These are phyloP conservation scores for Saccharum officinarum DNA, from an alignment of 176 grass and related monocot genomes.

Conservation along the genomic window DNA sequence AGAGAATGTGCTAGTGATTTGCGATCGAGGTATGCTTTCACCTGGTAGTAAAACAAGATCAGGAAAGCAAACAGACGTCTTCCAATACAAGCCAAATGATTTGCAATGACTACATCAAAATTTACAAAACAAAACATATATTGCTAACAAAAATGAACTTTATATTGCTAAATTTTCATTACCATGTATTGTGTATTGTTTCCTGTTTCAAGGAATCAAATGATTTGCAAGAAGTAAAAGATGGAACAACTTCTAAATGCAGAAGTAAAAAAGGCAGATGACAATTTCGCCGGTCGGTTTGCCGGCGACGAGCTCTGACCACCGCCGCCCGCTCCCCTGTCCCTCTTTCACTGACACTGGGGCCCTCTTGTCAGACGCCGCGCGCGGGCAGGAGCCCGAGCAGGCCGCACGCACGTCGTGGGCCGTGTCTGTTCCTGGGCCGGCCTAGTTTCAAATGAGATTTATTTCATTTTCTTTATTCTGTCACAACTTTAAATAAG, in stretches of 20 bases:
- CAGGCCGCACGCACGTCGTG: too few species aligned
- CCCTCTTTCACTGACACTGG: too few species aligned
- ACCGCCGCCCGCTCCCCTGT: too few species aligned
- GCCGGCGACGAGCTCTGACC: too few species aligned
- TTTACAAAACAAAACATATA: not conserved
- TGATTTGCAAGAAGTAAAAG: not conserved
- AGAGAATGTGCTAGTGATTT: conserved; percentile 90
- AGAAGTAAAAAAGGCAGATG: not conserved
- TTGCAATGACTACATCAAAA: not conserved
- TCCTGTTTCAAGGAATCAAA: not conserved
- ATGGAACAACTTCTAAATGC: not conserved
- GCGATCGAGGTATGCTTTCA: conserved; percentile 85
- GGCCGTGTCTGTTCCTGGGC: too few species aligned
- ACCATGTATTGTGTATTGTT: not conserved
- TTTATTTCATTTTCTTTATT: too few species aligned
- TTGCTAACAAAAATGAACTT: not conserved
- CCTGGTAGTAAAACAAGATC: conserved; percentile 44
- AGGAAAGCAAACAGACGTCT: not conserved
- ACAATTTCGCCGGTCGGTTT: not conserved
- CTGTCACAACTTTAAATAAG: too few species aligned
- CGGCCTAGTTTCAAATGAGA: too few species aligned
- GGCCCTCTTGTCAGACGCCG: too few species aligned
- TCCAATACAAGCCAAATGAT: not conserved
- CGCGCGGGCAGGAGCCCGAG: too few species aligned
- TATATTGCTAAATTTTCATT: not conserved